Evolutionary conservation across 2,329 filamentous ascomycete species (phyloP), one percentile per base, ranked within the genome.

Genomic region (Verticillium tricorpus): DNA sequence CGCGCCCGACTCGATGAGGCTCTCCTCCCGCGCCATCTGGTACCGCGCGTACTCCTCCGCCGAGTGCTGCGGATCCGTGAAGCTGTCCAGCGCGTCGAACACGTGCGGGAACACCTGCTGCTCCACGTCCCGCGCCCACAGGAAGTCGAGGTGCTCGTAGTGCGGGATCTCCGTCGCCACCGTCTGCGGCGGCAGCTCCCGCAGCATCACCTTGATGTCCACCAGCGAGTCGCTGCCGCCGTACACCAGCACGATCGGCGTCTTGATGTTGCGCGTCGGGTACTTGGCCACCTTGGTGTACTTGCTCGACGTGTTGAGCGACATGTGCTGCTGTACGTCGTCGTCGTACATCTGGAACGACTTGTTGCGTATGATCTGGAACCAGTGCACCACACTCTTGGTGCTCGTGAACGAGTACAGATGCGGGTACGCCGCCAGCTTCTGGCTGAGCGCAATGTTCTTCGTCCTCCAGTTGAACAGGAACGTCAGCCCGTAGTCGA

Each of bases 271-370:
- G 66, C 91, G 89, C 0, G 95, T 99, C 0, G 95, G 95, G 68
- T 97, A 99, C 72, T 91, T 94, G 69, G 95, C 93, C 6, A 97
- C 93, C 73, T 97, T 97, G 74, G 96, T 97, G 77, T 96, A 97
- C 69, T 94, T 93, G 70, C 85, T 88, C 60, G 85, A 85, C 5
- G 87, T 87, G 25, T 85, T 85, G 40, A 93, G 80, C 60, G 87
- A 86, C 63, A 96, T 80, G 0, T 89, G 89, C 32, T 89, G 89
- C 62, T 93, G 90, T 1, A 95, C 85, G 69, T 98, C 94, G 72
- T 99, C 95, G 72, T 99, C 95, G 74, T 93, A 98, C 91, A 99
- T 97, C 75, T 99, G 95, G 75, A 99, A 98, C 31, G 88, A 93
- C 69, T 92, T 91, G 70, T 94, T 97, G 66, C 95, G 89, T 69